Conservation (phyloP, 345 rosid species). For the Camelina sativa region DNA sequence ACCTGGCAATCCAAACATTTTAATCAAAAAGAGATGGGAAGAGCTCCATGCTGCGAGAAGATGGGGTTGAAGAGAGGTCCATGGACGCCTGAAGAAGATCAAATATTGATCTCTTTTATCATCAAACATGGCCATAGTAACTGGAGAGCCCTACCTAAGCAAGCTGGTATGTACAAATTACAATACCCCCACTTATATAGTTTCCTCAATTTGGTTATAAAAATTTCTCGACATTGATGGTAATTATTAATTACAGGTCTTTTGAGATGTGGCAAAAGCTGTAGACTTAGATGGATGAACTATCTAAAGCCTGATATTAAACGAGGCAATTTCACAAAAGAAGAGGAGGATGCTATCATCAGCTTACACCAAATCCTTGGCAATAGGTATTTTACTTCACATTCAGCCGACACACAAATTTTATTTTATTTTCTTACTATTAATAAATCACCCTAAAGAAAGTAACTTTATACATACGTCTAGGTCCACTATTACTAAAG, state of each 20-base stretch:
- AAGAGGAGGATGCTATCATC: slow-evolving; percentile 81
- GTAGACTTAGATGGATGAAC: slow-evolving; percentile 81
- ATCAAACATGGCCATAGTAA: slow-evolving; percentile 64
- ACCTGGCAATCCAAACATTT: slow-evolving; percentile 4
- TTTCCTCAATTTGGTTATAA: background rate
- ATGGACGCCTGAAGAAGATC: slow-evolving; percentile 79
- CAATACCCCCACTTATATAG: background rate
- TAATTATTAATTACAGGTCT: slow-evolving; percentile 51
- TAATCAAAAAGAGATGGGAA: slow-evolving; percentile 58
- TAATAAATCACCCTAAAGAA: background rate
- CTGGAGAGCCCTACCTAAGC: slow-evolving; percentile 83
- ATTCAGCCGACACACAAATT: background rate
- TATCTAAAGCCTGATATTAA: slow-evolving; percentile 80
- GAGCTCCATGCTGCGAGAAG: slow-evolving; percentile 93
- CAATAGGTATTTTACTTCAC: slow-evolving; percentile 48
- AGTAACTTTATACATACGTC: slow-evolving; percentile 3
- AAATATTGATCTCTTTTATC: slow-evolving; percentile 58
- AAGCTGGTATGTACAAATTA: slow-evolving; percentile 59
- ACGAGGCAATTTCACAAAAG: slow-evolving; percentile 76
- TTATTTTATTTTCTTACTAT: background rate
- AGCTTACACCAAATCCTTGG: slow-evolving; percentile 71
- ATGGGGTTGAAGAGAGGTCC: slow-evolving; percentile 81
- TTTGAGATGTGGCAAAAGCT: slow-evolving; percentile 78
- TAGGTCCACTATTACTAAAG: slow-evolving; percentile 31
- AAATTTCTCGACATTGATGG: background rate